A percentile compares a stretch with the other conserved stretches of the same genome.
phyloP scores from a whole-genome alignment of 163 green algal species.

The Prototheca cutis region DNA sequence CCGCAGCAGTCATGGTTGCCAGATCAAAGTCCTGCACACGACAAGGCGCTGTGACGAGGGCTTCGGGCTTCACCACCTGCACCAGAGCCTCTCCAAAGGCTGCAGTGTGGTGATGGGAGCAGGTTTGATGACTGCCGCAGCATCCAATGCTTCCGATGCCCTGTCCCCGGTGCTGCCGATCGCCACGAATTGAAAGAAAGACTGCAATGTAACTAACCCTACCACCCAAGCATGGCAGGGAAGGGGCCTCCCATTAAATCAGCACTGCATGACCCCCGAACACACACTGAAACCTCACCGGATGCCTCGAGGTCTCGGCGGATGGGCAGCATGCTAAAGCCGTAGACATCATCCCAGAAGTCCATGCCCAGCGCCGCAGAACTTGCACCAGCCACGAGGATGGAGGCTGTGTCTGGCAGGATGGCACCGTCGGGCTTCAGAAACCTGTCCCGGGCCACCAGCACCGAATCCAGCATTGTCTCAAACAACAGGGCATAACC shows the following conservation, averaged over 20 bases:
- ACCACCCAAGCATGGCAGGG: too few relatives aligned
- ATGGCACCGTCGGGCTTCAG: conserved; percentile 72
- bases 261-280: too few relatives aligned
- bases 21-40: conserved; percentile 52
- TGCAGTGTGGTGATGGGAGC: too few relatives aligned
- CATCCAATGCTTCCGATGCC: too few relatives aligned
- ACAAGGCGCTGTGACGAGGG: conserved; percentile 41
- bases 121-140: too few relatives aligned
- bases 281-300: too few relatives aligned
- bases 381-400: conserved; percentile 58
- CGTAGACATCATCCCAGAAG: conserved; percentile 82
- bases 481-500: conserved; percentile 92
- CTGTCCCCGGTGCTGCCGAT: too few relatives aligned
- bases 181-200: too few relatives aligned
- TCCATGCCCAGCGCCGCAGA: conserved; percentile 26
- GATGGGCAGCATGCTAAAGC: conserved; percentile 63
- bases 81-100: conserved; percentile 11
- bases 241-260: too few relatives aligned
- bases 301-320: too few relatives aligned
- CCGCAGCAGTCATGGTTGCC: conserved; percentile 44
- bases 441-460: conserved; percentile 56
- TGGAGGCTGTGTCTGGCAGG: conserved; percentile 67
- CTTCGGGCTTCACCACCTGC: conserved; percentile 24
- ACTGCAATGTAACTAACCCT: too few relatives aligned
- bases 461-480: conserved; percentile 83